Evolutionary conservation across 2,329 filamentous ascomycete genomes (phyloP), one percentile per base, ranked within the genome.

Genomic region (Monilinia fructicola): DNA sequence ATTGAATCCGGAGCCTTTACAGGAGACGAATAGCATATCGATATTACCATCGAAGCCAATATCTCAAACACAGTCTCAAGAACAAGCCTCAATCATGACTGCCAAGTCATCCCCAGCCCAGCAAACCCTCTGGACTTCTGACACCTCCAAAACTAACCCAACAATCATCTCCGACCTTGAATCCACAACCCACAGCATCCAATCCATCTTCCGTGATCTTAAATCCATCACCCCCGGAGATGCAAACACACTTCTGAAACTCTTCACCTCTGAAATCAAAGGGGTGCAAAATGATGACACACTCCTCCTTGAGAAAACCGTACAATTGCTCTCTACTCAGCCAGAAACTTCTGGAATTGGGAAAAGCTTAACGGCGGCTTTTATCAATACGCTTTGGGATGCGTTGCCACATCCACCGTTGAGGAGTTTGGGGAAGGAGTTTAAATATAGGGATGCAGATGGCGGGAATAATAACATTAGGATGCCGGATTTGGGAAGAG

Each of bases 231-330:
- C 76, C 60, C 76, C 81, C 18, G 75, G 78, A 69, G 64, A 75
- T 73, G 74, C 89, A 55, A 83, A 84, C 71, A 90, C 89, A 0
- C 78, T 91, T 28, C 76, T 83, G 54, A 81, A 85, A 14, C 78
- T 91, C 52, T 78, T 90, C 65, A 82, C 84, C 65, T 81, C 79
- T 69, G 87, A 90, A 77, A 76, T 87, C 40, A 87, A 84, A 70
- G 87, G 89, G 1, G 82, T 83, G 18, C 77, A 85, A 2, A 87
- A 94, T 72, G 91, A 94, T 79, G 90, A 90, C 78, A 89, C 87
- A 0, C 90, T 91, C 82, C 80, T 92, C 58, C 91, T 92, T 87
- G 90, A 92, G 76, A 82, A 85, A 5, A 82, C 88, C 6, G 91
- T 92, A 68, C 67, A 69, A n/a, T 55, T 73, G 2, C 59, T 74